These are phyloP conservation scores for Pestalotiopsis fici DNA, from an alignment of 2,329 filamentous ascomycete species.

Conservation along the genomic window DNA sequence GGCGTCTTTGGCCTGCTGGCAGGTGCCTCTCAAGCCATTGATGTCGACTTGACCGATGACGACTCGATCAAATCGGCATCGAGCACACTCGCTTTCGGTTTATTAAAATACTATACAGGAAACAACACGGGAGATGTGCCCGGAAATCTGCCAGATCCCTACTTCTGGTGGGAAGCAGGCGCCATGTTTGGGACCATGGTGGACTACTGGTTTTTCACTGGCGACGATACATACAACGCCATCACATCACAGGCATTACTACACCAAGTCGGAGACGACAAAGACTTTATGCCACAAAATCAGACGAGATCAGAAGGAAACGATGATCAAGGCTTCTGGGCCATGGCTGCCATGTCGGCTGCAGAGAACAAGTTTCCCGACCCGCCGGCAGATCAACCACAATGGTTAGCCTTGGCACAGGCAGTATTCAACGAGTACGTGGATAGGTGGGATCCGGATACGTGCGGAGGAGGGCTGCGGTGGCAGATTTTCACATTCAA, in stretches of 20 bases:
- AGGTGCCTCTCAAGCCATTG: constrained; percentile 26
- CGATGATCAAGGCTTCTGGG: constrained; percentile 66
- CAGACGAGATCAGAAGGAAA: constrained; percentile 45
- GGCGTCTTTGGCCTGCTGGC: constrained; percentile 29
- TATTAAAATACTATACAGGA: constrained; percentile 33
- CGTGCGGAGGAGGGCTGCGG: constrained; percentile 62
- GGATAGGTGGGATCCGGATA: constrained; percentile 54
- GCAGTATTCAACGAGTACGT: constrained; percentile 66
- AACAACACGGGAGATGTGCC: constrained; percentile 17
- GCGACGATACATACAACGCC: constrained; percentile 50
- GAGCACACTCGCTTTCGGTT: constrained; percentile 31
- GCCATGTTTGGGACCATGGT: constrained; percentile 16
- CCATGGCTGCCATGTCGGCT: constrained; percentile 61
- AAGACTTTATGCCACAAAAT: constrained; percentile 47
- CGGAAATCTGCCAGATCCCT: constrained; percentile 14
- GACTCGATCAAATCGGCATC: constrained; percentile 48
- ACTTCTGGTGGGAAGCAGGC: constrained; percentile 16
- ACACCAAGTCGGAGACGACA: constrained; percentile 44
- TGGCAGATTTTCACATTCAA: constrained; percentile 69
- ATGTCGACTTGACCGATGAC: constrained; percentile 32
- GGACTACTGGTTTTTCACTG: constrained; percentile 33
- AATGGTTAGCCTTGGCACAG: constrained; percentile 66
- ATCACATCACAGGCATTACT: constrained; percentile 43
- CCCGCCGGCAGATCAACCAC: constrained; percentile 45
- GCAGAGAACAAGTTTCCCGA: constrained; percentile 62